These are phyloP conservation scores for Fusarium sacchari DNA, from an alignment of 2,329 filamentous ascomycete genomes.

Conservation along the genomic window DNA sequence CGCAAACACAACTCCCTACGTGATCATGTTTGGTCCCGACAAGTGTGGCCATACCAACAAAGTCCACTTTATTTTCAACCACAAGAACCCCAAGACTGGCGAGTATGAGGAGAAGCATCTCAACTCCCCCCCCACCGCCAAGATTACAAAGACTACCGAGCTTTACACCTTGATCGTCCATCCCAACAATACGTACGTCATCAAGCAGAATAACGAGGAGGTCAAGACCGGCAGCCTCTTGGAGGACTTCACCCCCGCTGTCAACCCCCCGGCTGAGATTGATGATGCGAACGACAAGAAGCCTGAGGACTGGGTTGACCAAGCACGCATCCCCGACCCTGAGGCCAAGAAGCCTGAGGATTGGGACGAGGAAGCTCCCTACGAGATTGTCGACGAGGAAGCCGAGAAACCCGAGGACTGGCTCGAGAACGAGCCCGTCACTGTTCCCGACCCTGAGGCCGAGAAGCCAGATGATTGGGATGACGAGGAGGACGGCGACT, in stretches of 20 bases:
- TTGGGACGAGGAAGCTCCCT: slow-evolving; percentile 98
- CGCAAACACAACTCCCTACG: slow-evolving; percentile 95
- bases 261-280: slow-evolving; percentile 96
- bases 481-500: slow-evolving; percentile 99
- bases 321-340: slow-evolving; percentile 89
- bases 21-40: slow-evolving; percentile 99
- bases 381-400: slow-evolving; percentile 93
- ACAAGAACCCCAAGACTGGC: slow-evolving; percentile 99
- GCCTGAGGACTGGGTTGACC: slow-evolving; percentile 95
- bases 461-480: slow-evolving; percentile 99
- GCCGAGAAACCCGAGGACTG: slow-evolving; percentile 94
- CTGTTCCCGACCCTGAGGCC: slow-evolving; percentile 90
- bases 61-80: slow-evolving; percentile 98
- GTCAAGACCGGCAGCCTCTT: slow-evolving; percentile 91
- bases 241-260: slow-evolving; percentile 91
- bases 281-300: slow-evolving; percentile 94
- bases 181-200: slow-evolving; percentile 93
- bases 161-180: slow-evolving; percentile 97
- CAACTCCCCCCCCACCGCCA: slow-evolving; percentile 81
- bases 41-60: slow-evolving; percentile 99
- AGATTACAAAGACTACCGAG: slow-evolving; percentile 89
- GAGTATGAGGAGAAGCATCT: slow-evolving; percentile 99
- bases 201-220: slow-evolving; percentile 89
- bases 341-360: slow-evolving; percentile 96
- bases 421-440: slow-evolving; percentile 88